Base-by-base conservation (phyloP, 225 moss, liverwort and hornwort species). In the Neckera pumila region DNA sequence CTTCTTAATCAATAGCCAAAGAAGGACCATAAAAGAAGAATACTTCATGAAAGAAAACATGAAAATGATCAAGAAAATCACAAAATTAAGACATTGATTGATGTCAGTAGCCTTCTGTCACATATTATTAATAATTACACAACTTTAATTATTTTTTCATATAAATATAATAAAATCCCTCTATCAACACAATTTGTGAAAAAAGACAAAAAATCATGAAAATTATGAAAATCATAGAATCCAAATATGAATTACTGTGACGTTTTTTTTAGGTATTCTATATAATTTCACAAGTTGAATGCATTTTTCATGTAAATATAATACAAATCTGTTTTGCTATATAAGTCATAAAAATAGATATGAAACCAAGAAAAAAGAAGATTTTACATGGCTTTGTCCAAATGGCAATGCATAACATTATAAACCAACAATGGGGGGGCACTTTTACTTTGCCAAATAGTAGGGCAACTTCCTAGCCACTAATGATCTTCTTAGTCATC, bases 1-100 rank as follows among this genome's bases (percentile, higher is more conserved):
- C 0, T 18, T 1, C 5, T 45, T 34, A 12, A 21, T n/a, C 0
- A 0, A 40, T 45, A 30, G 30, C 1, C 11, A 53, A 38, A 76
- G 36, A 76, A 76, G 22, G 9, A 34, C 1, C 10, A 54, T 54
- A 0, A 54, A 54, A 54, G 10, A 53, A 76, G 6, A 36, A 51
- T 14, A 34, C 36, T 33, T 34, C 22, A 23, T 53, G 51, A 36
- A 30, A 18, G n/a, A 31, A 14, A 5, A 53, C 0, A 21, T 14
- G 6, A 75, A 53, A 15, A 23, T 2, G 0, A 49, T 19, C 2
- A 47, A 19, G 4, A 54, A 54, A 77, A 77, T 36, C 54, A 23
- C 36, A 25, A 79, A 26, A 57, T 58, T 30, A 23, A 51, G 5
- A 33, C 20, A 76, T 8, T 51, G 14, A 51, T 47, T 76, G 20